Base-by-base conservation (phyloP, 495 filamentous ascomycete genomes). In the Elaphomyces granulatus region DNA sequence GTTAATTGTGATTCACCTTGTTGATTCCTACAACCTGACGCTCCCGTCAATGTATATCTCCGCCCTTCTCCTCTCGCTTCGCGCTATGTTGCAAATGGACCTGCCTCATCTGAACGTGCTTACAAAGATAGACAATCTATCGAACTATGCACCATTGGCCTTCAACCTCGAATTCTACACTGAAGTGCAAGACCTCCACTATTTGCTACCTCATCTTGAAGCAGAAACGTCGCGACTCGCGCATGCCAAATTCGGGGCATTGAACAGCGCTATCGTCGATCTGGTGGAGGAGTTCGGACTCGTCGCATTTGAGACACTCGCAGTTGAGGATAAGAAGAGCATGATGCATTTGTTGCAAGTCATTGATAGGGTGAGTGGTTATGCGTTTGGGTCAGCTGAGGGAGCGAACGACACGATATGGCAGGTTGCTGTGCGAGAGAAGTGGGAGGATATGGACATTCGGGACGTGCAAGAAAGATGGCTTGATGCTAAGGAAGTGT, bases 151-250 rank as follows among this genome's bases (percentile, higher is more conserved):
- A 32, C 73, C 79, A 7, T 74, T 96, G 0, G 83, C 86, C 0
- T 95, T 98, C 67, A 87, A 88, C 48, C 73, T 98, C 26, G 86
- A 94, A 46, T 98, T 77, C 56, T 98, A 96, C 60, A 94, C 90
- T 38, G 90, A 98, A 53, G 87, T 95, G n/a, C 85, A 96, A 59
- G 85, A 94, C 42, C 75, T 98, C 3, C 68, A 68, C 2, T 83
- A 93, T 46, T 74, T 98, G 14, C 68, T 90, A 6, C 86, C 88
- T 0, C 66, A 78, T 36, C 74, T 98, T 9, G 72, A 80, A 43
- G 66, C 67, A 16, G 76, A 74, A 32, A 60, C 57, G 47, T 78
- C 66, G 42, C 68, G 49, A 43, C 73, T 67, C 37, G 68, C 71
- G 3, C 72, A 74, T 45, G 61, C 64, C 8, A 94, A 92, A 52